phyloP scores from a whole-genome alignment of 768 basidiomycete species.

The Xerocomus potaroensis region DNA sequence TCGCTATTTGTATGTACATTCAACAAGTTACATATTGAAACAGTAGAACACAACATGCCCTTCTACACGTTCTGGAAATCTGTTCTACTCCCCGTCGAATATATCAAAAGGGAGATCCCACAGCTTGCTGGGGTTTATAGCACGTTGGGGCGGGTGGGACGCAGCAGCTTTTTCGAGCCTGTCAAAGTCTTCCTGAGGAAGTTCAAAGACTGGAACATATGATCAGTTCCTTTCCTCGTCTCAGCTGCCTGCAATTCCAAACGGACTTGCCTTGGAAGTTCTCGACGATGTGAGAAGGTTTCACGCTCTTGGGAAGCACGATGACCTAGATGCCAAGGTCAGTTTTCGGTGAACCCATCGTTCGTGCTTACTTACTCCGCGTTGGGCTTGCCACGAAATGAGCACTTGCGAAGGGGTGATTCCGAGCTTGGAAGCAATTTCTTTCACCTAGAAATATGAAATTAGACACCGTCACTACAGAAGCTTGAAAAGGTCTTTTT shows the following conservation, averaged over 20 bases:
- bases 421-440: conserved; percentile 56
- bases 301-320: conserved; percentile 76
- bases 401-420: conserved; percentile 74
- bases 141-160: conserved; percentile 52
- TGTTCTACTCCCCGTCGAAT: conserved; percentile 51
- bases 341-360: conserved; percentile 1
- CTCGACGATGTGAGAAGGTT: conserved; percentile 59
- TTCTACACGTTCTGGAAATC: too few relatives aligned
- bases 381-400: conserved; percentile 74
- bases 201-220: conserved; percentile 25
- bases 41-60: too few relatives aligned
- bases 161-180: conserved; percentile 37
- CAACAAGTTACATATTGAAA: too few relatives aligned
- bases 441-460: conserved; percentile 38
- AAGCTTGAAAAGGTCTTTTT: not conserved
- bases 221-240: conserved; percentile 1
- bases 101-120: conserved; percentile 64
- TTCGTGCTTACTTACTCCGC: conserved; percentile 47
- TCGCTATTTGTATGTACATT: too few relatives aligned
- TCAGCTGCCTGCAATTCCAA: not conserved
- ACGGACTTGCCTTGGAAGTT: conserved; percentile 53
- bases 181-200: conserved; percentile 38
- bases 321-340: conserved; percentile 50
- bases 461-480: not conserved
- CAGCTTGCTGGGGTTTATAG: conserved; percentile 52